Evolutionary conservation across 2,329 filamentous ascomycete genomes (phyloP).

Genomic region (Tolypocladium album): DNA sequence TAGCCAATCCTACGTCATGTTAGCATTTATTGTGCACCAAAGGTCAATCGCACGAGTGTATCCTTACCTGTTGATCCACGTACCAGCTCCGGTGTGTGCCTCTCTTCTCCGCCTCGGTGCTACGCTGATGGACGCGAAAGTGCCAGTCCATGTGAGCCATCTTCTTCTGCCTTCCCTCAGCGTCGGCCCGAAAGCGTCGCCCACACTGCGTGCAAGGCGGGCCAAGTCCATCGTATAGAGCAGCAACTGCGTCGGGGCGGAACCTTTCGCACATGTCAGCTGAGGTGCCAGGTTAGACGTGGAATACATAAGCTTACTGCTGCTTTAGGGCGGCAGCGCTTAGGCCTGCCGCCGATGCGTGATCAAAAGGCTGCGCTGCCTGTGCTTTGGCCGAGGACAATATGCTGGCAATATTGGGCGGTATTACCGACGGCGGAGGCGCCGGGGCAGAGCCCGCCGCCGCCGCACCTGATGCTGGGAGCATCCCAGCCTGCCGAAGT

Average conservation of each 20-base stretch:
- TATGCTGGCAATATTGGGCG: conserved; percentile 24
- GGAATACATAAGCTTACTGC: conserved; percentile 41
- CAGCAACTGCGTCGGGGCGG: conserved; percentile 61
- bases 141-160: conserved; percentile 96
- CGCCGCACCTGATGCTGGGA: conserved; percentile 35
- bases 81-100: conserved; percentile 93
- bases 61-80: conserved; percentile 69
- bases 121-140: conserved; percentile 83
- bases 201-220: conserved; percentile 89
- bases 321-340: conserved; percentile 58
- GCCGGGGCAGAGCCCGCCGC: conserved; percentile 16
- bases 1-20: conserved; percentile 66
- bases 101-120: conserved; percentile 74
- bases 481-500: conserved; percentile 56
- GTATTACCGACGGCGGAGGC: conserved; percentile 17
- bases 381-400: conserved; percentile 20
- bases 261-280: conserved; percentile 36
- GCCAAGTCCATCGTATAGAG: conserved; percentile 71
- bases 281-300: background rate
- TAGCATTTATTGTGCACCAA: conserved; percentile 7
- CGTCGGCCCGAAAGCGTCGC: conserved; percentile 68
- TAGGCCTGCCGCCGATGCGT: conserved; percentile 32
- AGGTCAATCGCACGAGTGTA: background rate
- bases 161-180: conserved; percentile 75
- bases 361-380: conserved; percentile 1